phyloP scores from a whole-genome alignment of 2,329 filamentous ascomycete genomes.

The Cercospora berteroae region DNA sequence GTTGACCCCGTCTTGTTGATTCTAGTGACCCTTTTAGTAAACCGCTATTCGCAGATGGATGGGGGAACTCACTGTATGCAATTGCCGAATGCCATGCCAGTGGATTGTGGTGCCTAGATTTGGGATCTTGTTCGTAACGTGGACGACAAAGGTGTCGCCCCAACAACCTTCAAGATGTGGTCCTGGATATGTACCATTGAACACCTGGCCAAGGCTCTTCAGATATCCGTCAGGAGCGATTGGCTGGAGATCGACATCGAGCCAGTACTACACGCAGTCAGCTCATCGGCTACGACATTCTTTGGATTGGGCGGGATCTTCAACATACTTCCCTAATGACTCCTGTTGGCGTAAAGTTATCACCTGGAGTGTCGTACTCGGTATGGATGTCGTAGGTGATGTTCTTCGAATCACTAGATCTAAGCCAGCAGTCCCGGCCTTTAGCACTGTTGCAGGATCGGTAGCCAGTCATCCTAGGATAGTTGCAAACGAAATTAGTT shows the following conservation, averaged over 20 bases:
- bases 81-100: conserved; percentile 54
- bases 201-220: conserved; percentile 22
- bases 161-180: conserved; percentile 47
- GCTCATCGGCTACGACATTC: conserved; percentile 26
- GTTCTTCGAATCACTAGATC: conserved; percentile 21
- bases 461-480: conserved; percentile 16
- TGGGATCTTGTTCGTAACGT: conserved; percentile 41
- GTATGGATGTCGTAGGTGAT: conserved; percentile 35
- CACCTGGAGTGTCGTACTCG: conserved; percentile 27
- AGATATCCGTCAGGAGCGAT: conserved; percentile 38
- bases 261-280: conserved; percentile 42
- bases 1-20: conserved; percentile 52
- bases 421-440: conserved; percentile 26
- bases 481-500: conserved; percentile 23
- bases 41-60: too few relatives aligned
- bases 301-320: background rate
- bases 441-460: conserved; percentile 29
- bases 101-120: conserved; percentile 53
- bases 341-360: conserved; percentile 21
- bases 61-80: conserved; percentile 41
- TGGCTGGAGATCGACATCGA: conserved; percentile 42
- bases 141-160: conserved; percentile 28
- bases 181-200: conserved; percentile 49
- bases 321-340: conserved; percentile 31
- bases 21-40: conserved; percentile 28